Base-by-base conservation (phyloP, 1,284 basidiomycete species). In the Coniophora puteana region DNA sequence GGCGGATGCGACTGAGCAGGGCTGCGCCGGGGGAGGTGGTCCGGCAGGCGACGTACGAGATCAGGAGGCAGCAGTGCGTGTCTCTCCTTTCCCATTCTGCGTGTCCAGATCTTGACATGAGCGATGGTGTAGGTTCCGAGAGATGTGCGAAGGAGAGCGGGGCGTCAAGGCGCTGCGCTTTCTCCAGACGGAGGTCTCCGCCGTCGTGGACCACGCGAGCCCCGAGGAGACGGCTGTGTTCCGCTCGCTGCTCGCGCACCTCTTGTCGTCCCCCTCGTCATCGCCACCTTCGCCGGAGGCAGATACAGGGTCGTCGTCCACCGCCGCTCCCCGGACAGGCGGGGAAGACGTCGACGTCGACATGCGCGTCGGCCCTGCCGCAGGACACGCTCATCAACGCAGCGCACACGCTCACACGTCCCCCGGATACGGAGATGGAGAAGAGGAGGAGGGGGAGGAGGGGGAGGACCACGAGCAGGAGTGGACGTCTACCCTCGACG, bases 141-240 rank as follows among this genome's bases (percentile, higher is more conserved):
- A 89, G 54, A 78, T 89, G 72, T 88, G 84, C 55, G 75, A 79
- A 54, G 75, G 78, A 28, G 65, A 62, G n/a, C 60, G 78, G 3
- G 67, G 80, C 0, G 70, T 85, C n/a, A 74, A 78, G 49, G 83
- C 87, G 1, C 68, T 90, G 18, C 69, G 67, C 12, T 89, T 86
- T 61, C 65, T 90, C 14, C 83, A 84, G 57, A 78, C 69, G 0
- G 71, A 82, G 35, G 79, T 90, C 8, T 78, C 78, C 0, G 70
- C 71, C 1, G 80, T 86, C 4, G 86, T 89, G 17, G 74, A 89
- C 53, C 84, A 88, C 49, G 65, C 58, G 35, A 72, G 82, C 47
- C 55, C 71, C 3, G 72, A 76, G 37, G 85, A 89, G 54, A 69
- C 80, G 1, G 68, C 72, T 28, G 53, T 63, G 4, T 89, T 88